A percentile compares a stretch with the other conserved stretches of the same genome.
phyloP scores from a whole-genome alignment of 345 rosid species.

The Melastoma malabathricum region DNA sequence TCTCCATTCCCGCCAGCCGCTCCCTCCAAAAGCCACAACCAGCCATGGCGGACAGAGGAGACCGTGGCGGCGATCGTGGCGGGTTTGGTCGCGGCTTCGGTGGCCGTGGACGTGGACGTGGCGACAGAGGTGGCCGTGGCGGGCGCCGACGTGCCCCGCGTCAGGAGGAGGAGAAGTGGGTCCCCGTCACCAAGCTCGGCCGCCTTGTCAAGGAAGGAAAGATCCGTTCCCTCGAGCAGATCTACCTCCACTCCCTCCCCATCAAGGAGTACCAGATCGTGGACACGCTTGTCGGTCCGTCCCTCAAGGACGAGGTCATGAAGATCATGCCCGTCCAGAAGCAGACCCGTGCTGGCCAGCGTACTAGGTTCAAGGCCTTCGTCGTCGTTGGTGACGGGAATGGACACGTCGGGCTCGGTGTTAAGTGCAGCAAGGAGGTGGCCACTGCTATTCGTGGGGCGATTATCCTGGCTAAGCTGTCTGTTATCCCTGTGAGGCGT shows the following conservation, averaged over 20 bases:
- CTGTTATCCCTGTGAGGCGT: slow-evolving; percentile 58
- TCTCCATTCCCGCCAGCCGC: not conserved
- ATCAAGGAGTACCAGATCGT: slow-evolving; percentile 85
- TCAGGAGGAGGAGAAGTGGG: slow-evolving; percentile 72
- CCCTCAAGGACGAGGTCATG: slow-evolving; percentile 90
- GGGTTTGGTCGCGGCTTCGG: slow-evolving; percentile 47
- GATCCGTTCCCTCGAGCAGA: slow-evolving; percentile 49
- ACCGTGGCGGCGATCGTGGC: slow-evolving; percentile 50
- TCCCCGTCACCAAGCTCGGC: slow-evolving; percentile 80
- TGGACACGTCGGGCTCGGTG: slow-evolving; percentile 63
- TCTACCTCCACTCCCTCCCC: slow-evolving; percentile 76
- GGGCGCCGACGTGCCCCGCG: slow-evolving; percentile 62
- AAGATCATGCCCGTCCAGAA: slow-evolving; percentile 90
- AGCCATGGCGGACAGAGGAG: slow-evolving; percentile 52
- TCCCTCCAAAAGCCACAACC: not conserved
- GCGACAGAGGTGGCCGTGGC: slow-evolving; percentile 28
- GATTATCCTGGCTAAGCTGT: slow-evolving; percentile 46
- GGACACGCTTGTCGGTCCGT: slow-evolving; percentile 55
- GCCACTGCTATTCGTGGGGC: slow-evolving; percentile 64
- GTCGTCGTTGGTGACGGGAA: slow-evolving; percentile 55
- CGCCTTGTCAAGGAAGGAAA: slow-evolving; percentile 47
- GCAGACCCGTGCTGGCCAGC: slow-evolving; percentile 68
- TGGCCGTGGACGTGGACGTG: slow-evolving; percentile 26
- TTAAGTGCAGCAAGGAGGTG: slow-evolving; percentile 60
- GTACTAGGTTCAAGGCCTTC: slow-evolving; percentile 65